These are phyloP conservation scores for Solanum hybrid DNA, from an alignment of 305 asterid species.

Conservation along the genomic window DNA sequence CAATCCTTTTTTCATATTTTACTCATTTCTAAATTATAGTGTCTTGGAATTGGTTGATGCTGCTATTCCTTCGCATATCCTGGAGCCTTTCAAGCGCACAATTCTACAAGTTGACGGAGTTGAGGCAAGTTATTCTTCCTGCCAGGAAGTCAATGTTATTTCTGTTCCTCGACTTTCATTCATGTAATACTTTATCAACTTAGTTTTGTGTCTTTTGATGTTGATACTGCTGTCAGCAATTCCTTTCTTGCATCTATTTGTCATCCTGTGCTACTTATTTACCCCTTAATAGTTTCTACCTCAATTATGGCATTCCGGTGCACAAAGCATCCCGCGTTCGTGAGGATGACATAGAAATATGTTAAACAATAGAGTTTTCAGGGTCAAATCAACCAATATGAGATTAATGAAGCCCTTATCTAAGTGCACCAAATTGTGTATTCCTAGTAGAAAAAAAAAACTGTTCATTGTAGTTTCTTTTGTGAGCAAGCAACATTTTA, in stretches of 20 bases:
- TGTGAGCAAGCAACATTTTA: background rate
- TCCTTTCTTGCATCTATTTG: background rate
- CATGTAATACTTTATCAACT: background rate
- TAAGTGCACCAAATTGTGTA: background rate
- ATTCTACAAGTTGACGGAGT: constrained; percentile 85
- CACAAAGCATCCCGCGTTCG: background rate
- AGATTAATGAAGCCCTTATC: background rate
- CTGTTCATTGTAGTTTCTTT: background rate
- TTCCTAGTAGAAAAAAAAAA: background rate
- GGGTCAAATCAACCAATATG: background rate
- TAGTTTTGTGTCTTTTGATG: background rate
- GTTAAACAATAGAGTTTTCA: background rate
- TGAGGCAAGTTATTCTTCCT: constrained; percentile 47
- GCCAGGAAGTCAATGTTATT: background rate
- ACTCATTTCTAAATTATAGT: constrained; percentile 26
- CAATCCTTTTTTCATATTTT: background rate
- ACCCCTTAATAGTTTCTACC: background rate
- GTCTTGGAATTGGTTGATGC: constrained; percentile 97
- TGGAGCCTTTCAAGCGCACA: constrained; percentile 64
- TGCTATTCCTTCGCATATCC: constrained; percentile 62
- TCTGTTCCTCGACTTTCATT: background rate
- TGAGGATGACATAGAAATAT: background rate
- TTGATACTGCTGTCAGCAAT: background rate
- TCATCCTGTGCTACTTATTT: background rate
- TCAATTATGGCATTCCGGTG: background rate